Evolutionary conservation across 495 filamentous ascomycete genomes (phyloP).

Genomic region (Achaetomiella virescens): DNA sequence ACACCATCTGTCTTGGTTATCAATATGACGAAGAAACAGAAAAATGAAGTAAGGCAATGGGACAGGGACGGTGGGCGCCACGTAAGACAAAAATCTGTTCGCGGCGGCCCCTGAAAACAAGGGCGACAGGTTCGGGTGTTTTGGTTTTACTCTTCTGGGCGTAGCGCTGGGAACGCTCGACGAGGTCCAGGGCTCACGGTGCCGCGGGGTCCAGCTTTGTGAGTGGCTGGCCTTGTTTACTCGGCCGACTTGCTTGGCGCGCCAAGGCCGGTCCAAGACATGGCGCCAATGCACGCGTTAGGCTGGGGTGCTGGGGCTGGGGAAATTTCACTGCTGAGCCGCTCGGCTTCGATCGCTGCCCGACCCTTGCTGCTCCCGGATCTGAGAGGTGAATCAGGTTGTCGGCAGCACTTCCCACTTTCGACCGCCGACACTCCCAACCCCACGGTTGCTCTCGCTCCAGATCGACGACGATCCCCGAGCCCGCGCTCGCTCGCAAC

Average conservation of each 20-base stretch:
- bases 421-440: neutral
- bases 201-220: neutral
- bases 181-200: neutral
- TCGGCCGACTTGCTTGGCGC: neutral
- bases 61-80: no score
- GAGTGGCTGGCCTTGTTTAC: conserved; percentile 3
- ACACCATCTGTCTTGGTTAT: no score
- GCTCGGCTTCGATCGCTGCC: conserved; percentile 4
- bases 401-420: neutral
- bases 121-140: neutral
- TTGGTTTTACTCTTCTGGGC: conserved; percentile 2
- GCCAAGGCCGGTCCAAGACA: neutral
- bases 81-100: neutral
- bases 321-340: conserved; percentile 1
- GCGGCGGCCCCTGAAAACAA: neutral
- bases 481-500: neutral
- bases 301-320: neutral
- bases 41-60: no score
- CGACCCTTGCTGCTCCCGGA: neutral
- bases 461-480: conserved; percentile 4
- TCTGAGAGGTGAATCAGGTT: no score
- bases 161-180: neutral
- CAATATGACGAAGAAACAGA: no score
- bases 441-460: conserved; percentile 5
- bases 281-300: conserved; percentile 10